Base-by-base conservation (phyloP, 2,329 filamentous ascomycete species). In the Alternaria sp. region DNA sequence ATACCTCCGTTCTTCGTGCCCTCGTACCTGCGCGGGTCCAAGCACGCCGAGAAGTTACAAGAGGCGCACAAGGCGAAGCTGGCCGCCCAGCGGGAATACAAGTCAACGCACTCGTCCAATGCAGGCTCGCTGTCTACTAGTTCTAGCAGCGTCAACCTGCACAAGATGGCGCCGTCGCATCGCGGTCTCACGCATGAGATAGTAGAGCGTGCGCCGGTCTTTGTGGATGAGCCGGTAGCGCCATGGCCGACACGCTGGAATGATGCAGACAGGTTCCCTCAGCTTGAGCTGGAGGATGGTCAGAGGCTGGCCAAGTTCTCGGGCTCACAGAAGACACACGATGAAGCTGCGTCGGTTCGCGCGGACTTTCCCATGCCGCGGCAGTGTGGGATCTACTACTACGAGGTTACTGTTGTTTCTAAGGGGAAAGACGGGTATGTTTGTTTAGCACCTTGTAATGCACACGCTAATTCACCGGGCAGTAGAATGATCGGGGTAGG, bases 351-450 rank as follows among this genome's bases (percentile, higher is more conserved):
- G 37, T 88, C 92, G 12, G 89, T 97, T 61, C 89, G 96, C 60
- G 88, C 94, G 26, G 92, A 99, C 78, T 86, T 94, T 77, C 88
- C 90, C 53, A 97, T 98, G 89, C 94, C 96, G 5, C 86, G 89
- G 37, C 91, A 97, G 75, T 96, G 92, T 70, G 96, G 96, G 2
- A 90, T 99, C 63, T 99, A 97, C 80, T 99, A 99, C 79, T 99
- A 89, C 75, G 96, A 99, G 74, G 84, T 89, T 33, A 87, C 87
- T 9, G 87, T 93, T 51, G 78, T 90, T 55, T 87, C 88, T 8
- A 88, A 89, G 73, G 87, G 87, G 55, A 89, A 90, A 75, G 90
- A 92, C 71, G 88, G 88, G 88, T 89, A 83, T 68, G 86, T 65
- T 28, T 73, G 69, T 21, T 80, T 81, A 74, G 79, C 82, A 26